Conservation (phyloP, 106 monocot species). For the Allium cepa region DNA sequence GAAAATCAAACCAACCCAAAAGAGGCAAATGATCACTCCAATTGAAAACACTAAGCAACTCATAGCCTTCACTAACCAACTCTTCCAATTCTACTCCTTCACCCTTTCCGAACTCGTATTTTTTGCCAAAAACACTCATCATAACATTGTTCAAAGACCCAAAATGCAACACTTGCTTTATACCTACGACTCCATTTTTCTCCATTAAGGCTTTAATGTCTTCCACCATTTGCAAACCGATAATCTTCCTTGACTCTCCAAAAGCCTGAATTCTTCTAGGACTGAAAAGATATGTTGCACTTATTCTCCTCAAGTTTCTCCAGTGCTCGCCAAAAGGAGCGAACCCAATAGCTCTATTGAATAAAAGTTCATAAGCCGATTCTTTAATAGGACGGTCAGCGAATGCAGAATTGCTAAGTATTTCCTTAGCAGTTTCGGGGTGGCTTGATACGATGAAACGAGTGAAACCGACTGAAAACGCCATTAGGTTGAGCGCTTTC, state of each 20-base stretch:
- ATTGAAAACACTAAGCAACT: too few species aligned
- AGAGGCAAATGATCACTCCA: constrained; percentile 15
- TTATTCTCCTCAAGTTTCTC: constrained; percentile 13
- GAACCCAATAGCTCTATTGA: constrained; percentile 19
- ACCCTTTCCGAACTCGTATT: too few species aligned
- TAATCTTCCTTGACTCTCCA: constrained; percentile 8
- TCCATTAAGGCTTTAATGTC: too few species aligned
- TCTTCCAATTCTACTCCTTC: too few species aligned
- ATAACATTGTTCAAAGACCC: too few species aligned
- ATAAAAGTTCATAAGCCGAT: constrained; percentile 14
- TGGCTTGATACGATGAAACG: constrained; percentile 15
- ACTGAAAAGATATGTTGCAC: constrained; percentile 9
- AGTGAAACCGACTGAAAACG: constrained; percentile 21
- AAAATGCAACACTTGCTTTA: too few species aligned
- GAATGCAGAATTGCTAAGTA: constrained; percentile 11
- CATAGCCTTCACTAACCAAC: too few species aligned
- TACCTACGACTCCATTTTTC: too few species aligned
- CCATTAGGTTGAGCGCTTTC: constrained; percentile 11
- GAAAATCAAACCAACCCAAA: constrained; percentile 17
- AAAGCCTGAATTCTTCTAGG: constrained; percentile 7
- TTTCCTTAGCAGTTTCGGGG: constrained; percentile 18
- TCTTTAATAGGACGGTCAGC: constrained; percentile 18
- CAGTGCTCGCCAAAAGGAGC: constrained; percentile 21
- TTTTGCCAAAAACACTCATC: too few species aligned
- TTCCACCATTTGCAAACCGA: too few species aligned